These are phyloP conservation scores for Excoecaria agallocha DNA, from an alignment of 345 rosid genomes.

Conservation along the genomic window DNA sequence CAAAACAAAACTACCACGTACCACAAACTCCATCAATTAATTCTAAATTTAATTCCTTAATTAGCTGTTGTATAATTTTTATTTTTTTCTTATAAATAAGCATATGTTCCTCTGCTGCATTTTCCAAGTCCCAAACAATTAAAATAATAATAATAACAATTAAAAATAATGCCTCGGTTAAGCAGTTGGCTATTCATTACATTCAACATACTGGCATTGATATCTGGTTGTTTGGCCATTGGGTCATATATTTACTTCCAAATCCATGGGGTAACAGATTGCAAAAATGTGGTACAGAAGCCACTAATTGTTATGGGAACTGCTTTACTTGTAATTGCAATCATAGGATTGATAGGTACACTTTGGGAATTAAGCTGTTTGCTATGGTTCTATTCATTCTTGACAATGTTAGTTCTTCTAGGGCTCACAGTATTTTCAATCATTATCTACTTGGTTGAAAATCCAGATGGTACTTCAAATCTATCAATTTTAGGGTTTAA, in stretches of 20 bases:
- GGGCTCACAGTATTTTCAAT: not conserved
- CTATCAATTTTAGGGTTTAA: not conserved
- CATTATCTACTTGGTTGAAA: not conserved
- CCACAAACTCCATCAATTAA: no score
- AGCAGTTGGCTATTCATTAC: not conserved
- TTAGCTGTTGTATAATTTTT: no score
- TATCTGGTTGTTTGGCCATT: not conserved
- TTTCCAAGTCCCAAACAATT: no score
- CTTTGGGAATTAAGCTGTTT: not conserved
- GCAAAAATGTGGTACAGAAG: slow-evolving; percentile 1
- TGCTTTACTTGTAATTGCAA: not conserved
- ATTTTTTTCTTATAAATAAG: no score
- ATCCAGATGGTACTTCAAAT: not conserved
- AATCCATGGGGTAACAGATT: not conserved
- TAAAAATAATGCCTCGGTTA: not conserved
- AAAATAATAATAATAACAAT: no score
- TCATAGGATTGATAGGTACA: slow-evolving; percentile 8
- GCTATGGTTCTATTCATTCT: slow-evolving; percentile 1
- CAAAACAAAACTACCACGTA: no score
- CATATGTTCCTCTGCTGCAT: no score
- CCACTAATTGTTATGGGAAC: not conserved
- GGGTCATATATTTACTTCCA: slow-evolving; percentile 2
- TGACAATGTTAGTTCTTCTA: not conserved
- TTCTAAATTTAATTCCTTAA: no score
- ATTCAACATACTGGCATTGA: not conserved